Conservation (phyloP, 2,329 filamentous ascomycete genomes). For the Keithomyces neogunnii region DNA sequence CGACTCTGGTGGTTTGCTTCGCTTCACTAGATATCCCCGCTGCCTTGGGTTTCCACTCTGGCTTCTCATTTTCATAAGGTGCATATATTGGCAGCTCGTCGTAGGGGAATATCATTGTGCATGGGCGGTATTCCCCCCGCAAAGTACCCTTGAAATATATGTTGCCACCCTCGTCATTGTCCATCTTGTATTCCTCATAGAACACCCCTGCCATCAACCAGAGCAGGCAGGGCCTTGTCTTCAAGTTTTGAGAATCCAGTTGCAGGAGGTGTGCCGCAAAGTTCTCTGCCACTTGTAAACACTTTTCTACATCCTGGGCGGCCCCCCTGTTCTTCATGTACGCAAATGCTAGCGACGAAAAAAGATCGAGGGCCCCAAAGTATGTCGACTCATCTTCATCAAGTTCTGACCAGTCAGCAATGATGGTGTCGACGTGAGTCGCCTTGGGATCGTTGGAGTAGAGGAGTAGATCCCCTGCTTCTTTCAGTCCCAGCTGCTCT, state of each 20-base stretch:
- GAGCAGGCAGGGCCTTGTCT: neutral
- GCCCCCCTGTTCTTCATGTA: neutral
- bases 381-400: neutral
- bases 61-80: neutral
- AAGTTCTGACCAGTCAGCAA: neutral
- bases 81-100: neutral
- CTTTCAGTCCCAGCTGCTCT: neutral
- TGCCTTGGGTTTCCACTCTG: neutral
- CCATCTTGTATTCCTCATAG: neutral
- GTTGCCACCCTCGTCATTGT: neutral
- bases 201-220: constrained; percentile 1
- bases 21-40: neutral
- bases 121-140: neutral
- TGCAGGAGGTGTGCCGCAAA: neutral
- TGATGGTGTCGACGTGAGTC: neutral
- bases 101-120: neutral
- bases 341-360: neutral
- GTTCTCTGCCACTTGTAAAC: neutral
- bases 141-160: neutral
- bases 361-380: constrained; percentile 3
- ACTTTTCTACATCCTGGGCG: neutral
- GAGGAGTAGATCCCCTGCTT: neutral
- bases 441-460: neutral
- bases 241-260: neutral
- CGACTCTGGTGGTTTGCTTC: neutral